Base-by-base conservation (phyloP, 768 basidiomycete genomes). In the Mrakia hoshinonis region DNA sequence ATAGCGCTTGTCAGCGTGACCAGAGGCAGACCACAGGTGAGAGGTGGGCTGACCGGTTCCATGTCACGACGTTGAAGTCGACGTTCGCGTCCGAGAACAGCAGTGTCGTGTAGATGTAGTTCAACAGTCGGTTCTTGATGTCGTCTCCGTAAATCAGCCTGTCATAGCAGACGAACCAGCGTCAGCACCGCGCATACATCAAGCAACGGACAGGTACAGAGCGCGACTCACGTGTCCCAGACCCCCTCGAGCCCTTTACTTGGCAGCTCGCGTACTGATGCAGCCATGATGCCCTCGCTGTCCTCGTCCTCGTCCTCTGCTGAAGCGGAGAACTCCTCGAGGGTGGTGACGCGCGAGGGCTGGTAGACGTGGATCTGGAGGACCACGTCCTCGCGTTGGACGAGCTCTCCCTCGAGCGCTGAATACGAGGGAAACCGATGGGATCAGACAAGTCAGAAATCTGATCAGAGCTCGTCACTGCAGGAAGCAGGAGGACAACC, bases 71-170 rank as follows among this genome's bases (percentile, higher is more conserved):
- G 76, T 98, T 95, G 80, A 77, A 80, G 73, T 82, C 80, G 51
- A 83, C 77, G n/a, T 76, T 67, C 20, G 76, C 76, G 76, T 96
- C 93, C 60, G 91, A 91, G 76, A 99, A 87, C n/a, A 92, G 80
- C 29, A 97, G 83, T 0, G 95, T 97, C 29, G 94, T 90, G 81
- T 95, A 88, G 73, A 98, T 93, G 78, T 96, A 97, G 78, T 95
- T 89, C 58, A 99, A 83, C 13, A 99, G 83, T 74, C 88, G 89
- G 70, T 87, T 81, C 79, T 98, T 99, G 77, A 97, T 87, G 73
- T 85, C 85, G 38, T 86, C 85, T 2, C 85, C 79, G 79, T 95
- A 99, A 77, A 98, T 89, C 75, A 99, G 79, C 61, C 89, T 80
- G 69, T 43, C 2, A 3, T 22, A 12, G n/a, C n/a, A 46, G 22